These are phyloP conservation scores for Mycena albidolilacea DNA, from an alignment of 768 basidiomycete genomes.

Conservation along the genomic window DNA sequence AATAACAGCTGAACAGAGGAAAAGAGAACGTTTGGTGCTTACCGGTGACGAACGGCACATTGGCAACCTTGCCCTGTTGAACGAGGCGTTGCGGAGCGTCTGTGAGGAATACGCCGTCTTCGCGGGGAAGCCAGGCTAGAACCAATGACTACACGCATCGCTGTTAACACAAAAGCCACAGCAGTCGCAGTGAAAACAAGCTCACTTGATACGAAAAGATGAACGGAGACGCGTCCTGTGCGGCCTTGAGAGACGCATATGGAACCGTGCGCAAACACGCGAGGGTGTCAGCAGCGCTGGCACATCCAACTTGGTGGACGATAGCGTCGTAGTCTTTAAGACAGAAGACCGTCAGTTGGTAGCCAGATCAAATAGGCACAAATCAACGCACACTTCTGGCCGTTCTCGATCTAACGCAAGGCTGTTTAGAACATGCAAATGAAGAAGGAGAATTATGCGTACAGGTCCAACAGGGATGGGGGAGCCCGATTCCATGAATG, in stretches of 20 bases:
- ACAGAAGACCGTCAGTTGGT: not conserved
- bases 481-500: conserved; percentile 66
- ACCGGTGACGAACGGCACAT: conserved; percentile 66
- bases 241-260: conserved; percentile 55
- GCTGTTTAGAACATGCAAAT: not conserved
- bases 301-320: conserved; percentile 58
- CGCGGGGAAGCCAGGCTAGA: conserved; percentile 64
- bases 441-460: not conserved
- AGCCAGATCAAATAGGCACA: not conserved
- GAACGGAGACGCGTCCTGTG: conserved; percentile 59
- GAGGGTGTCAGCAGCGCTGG: conserved; percentile 56
- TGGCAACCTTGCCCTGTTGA: conserved; percentile 58
- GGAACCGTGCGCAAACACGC: conserved; percentile 59
- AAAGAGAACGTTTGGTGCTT: conserved; percentile 6
- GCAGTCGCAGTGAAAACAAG: not conserved
- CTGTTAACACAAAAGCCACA: not conserved
- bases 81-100: conserved; percentile 60
- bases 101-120: conserved; percentile 65
- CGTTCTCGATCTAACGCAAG: conserved; percentile 49
- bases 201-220: conserved; percentile 61
- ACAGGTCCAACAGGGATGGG: conserved; percentile 60
- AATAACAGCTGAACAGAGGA: not conserved
- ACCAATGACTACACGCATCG: conserved; percentile 51
- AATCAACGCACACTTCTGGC: conserved; percentile 53
- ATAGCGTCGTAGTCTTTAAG: conserved; percentile 58